A percentile compares a stretch with the other conserved stretches of the same genome.
Evolutionary conservation across 129 eudicot genomes (phyloP).

Genomic region (Erigeron canadensis): DNA sequence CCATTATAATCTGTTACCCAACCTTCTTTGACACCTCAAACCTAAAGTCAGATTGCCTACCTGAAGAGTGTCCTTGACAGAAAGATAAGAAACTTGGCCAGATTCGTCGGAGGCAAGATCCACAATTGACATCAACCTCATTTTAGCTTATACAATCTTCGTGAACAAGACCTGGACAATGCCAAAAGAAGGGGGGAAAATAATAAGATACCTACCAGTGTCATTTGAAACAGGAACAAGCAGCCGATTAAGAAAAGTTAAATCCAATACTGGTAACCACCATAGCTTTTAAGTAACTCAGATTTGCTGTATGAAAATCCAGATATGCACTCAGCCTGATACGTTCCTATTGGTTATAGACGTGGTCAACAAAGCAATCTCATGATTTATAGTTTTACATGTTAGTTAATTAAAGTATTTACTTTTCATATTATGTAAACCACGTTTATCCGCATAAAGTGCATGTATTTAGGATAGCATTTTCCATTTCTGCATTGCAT

Average conservation of each 20-base stretch:
- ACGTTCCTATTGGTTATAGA: too few relatives aligned
- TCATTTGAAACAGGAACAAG: not conserved
- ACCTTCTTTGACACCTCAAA: not conserved
- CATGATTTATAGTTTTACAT: too few relatives aligned
- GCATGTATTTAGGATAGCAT: too few relatives aligned
- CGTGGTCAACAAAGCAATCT: too few relatives aligned
- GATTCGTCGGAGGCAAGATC: constrained; percentile 70
- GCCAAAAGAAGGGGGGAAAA: constrained; percentile 8
- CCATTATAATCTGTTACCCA: not conserved
- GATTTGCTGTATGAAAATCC: constrained; percentile 69
- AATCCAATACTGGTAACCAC: constrained; percentile 33
- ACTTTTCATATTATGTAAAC: too few relatives aligned
- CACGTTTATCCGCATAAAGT: too few relatives aligned
- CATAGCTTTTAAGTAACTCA: constrained; percentile 47
- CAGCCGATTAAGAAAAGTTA: not conserved
- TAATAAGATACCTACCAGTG: not conserved
- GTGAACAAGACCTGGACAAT: constrained; percentile 66
- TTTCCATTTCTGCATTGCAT: too few relatives aligned
- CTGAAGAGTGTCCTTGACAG: constrained; percentile 64
- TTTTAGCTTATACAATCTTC: constrained; percentile 80
- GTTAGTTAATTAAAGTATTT: too few relatives aligned
- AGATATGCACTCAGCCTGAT: constrained; percentile 61
- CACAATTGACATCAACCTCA: constrained; percentile 80
- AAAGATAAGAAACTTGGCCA: constrained; percentile 63
- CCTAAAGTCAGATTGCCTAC: constrained; percentile 26